These are phyloP conservation scores for Amaranthus tricolor DNA, from an alignment of 179 eudicot species.

Conservation along the genomic window DNA sequence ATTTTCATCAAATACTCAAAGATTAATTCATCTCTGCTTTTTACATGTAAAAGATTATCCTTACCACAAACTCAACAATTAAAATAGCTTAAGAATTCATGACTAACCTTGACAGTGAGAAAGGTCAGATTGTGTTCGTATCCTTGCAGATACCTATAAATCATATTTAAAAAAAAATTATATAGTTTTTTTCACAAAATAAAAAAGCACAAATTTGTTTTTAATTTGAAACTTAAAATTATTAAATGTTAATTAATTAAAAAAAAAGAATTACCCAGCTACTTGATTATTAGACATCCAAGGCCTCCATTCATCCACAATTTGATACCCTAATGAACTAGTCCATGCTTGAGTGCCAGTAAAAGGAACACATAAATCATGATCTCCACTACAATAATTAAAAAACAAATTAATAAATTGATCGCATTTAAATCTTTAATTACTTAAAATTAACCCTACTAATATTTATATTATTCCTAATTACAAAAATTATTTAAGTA, in stretches of 20 bases:
- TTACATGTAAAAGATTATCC: too few relatives aligned
- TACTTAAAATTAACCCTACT: too few relatives aligned
- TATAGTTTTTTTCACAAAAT: neutral
- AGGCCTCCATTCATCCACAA: constrained; percentile 45
- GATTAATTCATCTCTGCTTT: too few relatives aligned
- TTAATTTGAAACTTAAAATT: neutral
- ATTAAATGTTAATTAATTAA: neutral
- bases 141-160: constrained; percentile 35
- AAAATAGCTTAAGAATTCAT: neutral
- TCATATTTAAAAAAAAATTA: neutral
- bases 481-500: too few relatives aligned
- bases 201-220: neutral
- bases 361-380: constrained; percentile 50
- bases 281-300: constrained; percentile 41
- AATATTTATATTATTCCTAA: too few relatives aligned
- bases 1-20: too few relatives aligned
- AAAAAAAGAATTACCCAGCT: constrained; percentile 34
- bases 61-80: neutral
- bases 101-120: constrained; percentile 42
- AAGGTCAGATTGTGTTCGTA: constrained; percentile 42
- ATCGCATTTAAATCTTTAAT: too few relatives aligned
- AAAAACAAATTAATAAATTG: neutral
- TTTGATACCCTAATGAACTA: constrained; percentile 34
- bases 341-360: constrained; percentile 54
- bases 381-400: constrained; percentile 39